Evolutionary conservation across 768 basidiomycete species (phyloP).

Genomic region (Hericium erinaceus): DNA sequence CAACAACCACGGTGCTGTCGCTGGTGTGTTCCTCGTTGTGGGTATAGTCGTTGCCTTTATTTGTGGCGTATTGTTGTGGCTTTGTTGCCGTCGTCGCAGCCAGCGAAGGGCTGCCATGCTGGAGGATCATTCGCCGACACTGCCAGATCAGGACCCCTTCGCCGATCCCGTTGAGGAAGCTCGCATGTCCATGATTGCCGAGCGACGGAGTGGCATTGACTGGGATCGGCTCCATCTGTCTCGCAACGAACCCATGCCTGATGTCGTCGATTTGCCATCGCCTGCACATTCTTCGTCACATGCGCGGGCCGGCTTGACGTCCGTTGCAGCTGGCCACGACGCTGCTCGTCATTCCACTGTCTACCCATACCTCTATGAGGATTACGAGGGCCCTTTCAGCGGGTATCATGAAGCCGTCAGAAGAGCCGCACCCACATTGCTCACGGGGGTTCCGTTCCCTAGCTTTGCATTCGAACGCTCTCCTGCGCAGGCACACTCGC

Average conservation of each 20-base stretch:
- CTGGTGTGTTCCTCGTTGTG: constrained; percentile 64
- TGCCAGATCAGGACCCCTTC: constrained; percentile 26
- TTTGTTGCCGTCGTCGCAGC: constrained; percentile 32
- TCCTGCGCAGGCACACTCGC: constrained; percentile 1
- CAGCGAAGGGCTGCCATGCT: constrained; percentile 4
- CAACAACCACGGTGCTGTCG: constrained; percentile 56
- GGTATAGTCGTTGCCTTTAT: constrained; percentile 46
- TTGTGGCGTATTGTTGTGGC: constrained; percentile 34
- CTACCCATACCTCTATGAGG: neutral
- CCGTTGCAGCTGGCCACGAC: neutral
- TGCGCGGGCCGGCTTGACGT: neutral
- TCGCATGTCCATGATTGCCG: neutral
- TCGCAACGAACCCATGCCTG: neutral
- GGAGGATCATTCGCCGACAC: constrained; percentile 15
- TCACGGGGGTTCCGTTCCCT: neutral
- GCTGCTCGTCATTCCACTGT: neutral
- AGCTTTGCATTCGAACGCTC: neutral
- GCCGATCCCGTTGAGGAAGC: constrained; percentile 19
- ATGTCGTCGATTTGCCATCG: neutral
- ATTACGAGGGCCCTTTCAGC: constrained; percentile 13
- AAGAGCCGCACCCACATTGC: neutral
- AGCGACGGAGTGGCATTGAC: neutral
- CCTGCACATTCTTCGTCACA: neutral
- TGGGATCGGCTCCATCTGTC: neutral
- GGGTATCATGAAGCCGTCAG: constrained; percentile 5